These are phyloP conservation scores for Ophiostoma ulmi DNA, from an alignment of 2,329 filamentous ascomycete species.

Conservation along the genomic window DNA sequence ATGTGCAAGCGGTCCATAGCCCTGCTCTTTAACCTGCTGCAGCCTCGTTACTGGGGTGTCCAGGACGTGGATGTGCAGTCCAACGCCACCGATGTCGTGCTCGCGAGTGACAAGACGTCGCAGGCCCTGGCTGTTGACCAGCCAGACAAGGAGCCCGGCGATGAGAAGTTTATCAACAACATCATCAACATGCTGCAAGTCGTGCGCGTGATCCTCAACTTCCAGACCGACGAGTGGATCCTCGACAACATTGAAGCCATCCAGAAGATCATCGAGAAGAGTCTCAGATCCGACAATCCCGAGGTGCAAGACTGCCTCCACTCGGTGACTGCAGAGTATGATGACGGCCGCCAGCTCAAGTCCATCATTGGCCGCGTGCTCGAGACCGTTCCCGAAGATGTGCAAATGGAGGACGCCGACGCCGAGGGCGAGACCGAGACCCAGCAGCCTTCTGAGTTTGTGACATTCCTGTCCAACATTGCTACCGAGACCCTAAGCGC, in stretches of 20 bases:
- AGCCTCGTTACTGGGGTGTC: constrained; percentile 85
- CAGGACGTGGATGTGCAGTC: constrained; percentile 86
- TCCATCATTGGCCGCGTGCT: constrained; percentile 77
- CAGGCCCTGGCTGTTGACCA: constrained; percentile 55
- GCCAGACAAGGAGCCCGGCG: constrained; percentile 58
- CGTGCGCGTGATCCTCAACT: constrained; percentile 80
- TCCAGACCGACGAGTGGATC: constrained; percentile 88
- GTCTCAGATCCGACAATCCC: constrained; percentile 77
- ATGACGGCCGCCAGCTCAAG: constrained; percentile 65
- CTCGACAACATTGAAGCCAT: constrained; percentile 68
- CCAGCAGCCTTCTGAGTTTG: constrained; percentile 77
- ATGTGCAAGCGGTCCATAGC: constrained; percentile 80
- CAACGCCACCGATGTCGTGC: constrained; percentile 79
- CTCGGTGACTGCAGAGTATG: constrained; percentile 61
- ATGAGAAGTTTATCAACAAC: constrained; percentile 76
- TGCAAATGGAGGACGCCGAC: constrained; percentile 68
- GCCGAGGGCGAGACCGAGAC: constrained; percentile 75
- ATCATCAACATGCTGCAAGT: constrained; percentile 95
- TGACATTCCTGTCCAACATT: constrained; percentile 75
- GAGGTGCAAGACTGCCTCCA: constrained; percentile 94
- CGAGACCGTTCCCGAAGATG: constrained; percentile 78
- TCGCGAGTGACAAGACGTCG: constrained; percentile 73
- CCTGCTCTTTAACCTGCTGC: constrained; percentile 76
- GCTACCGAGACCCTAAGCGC: constrained; percentile 82
- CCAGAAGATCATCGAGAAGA: constrained; percentile 86